A percentile compares a stretch with the other conserved stretches of the same genome.
These are phyloP conservation scores for Cercospora berteroae DNA, from an alignment of 2,329 filamentous ascomycete species.

Conservation along the genomic window DNA sequence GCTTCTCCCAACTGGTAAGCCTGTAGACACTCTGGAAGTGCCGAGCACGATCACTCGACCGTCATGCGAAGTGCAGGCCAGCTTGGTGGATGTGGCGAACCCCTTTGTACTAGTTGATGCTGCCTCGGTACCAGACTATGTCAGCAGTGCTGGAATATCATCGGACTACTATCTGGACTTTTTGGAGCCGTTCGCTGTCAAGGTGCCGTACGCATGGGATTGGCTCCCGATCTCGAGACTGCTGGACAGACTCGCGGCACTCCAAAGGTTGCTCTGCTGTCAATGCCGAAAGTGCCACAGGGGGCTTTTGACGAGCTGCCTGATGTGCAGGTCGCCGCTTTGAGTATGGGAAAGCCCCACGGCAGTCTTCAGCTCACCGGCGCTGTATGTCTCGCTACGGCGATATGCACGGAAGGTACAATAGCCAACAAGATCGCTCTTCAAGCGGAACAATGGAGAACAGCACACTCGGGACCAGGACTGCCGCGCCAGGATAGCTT, in stretches of 20 bases:
- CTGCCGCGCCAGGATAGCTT: constrained; percentile 1
- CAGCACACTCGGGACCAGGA: background rate
- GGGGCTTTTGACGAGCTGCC: background rate
- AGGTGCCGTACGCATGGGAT: constrained; percentile 26
- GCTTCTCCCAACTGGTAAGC: constrained; percentile 22
- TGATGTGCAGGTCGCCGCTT: constrained; percentile 31
- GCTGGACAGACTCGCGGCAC: constrained; percentile 29
- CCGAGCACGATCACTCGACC: constrained; percentile 21
- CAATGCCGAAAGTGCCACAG: constrained; percentile 14
- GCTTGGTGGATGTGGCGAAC: constrained; percentile 27
- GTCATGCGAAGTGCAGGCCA: constrained; percentile 19
- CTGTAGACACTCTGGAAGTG: constrained; percentile 22
- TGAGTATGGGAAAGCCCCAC: constrained; percentile 38
- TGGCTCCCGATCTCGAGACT: constrained; percentile 20
- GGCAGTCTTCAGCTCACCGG: constrained; percentile 38
- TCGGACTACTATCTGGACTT: constrained; percentile 22
- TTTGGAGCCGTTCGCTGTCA: constrained; percentile 21
- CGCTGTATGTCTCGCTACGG: constrained; percentile 35
- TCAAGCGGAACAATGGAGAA: background rate
- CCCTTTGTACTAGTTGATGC: constrained; percentile 26
- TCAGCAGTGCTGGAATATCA: constrained; percentile 5
- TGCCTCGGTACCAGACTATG: constrained; percentile 15
- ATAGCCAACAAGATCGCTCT: constrained; percentile 27
- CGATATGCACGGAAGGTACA: constrained; percentile 34
- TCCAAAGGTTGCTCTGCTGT: constrained; percentile 29